Percentiles rank a stretch among this genome's conserved stretches.
Conservation (phyloP, 495 filamentous ascomycete species). For the Aspergillus conjunctus region DNA sequence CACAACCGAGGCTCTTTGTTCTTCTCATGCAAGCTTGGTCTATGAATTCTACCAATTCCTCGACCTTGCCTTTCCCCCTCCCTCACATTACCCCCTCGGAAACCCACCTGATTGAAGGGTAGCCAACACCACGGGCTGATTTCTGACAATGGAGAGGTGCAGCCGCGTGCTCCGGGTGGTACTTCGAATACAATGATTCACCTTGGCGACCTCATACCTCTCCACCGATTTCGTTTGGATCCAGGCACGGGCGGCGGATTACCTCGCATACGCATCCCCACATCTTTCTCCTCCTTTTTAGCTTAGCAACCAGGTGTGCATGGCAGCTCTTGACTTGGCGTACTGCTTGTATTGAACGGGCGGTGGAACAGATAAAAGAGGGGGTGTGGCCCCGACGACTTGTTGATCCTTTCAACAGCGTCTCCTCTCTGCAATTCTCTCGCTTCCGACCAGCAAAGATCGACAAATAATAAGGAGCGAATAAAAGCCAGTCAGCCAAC, state of each 20-base stretch:
- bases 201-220: background rate
- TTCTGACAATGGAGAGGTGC: background rate
- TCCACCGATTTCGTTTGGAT: background rate
- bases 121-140: background rate
- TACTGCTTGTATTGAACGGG: background rate
- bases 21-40: background rate
- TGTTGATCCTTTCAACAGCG: background rate
- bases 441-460: background rate
- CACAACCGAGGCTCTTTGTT: background rate
- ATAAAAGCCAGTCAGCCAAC: too few relatives aligned
- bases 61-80: background rate
- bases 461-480: too few relatives aligned
- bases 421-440: background rate
- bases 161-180: background rate
- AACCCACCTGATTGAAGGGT: background rate
- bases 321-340: background rate
- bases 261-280: background rate
- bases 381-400: background rate
- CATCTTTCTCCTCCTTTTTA: slow-evolving; percentile 6
- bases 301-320: too few relatives aligned
- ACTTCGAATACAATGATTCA: background rate
- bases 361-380: background rate
- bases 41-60: background rate
- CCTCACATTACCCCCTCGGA: background rate
- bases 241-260: background rate